Percentiles rank a stretch among this genome's conserved stretches.
Conservation (phyloP, 2,329 filamentous ascomycete genomes). For the Aquanectria penicillioides region DNA sequence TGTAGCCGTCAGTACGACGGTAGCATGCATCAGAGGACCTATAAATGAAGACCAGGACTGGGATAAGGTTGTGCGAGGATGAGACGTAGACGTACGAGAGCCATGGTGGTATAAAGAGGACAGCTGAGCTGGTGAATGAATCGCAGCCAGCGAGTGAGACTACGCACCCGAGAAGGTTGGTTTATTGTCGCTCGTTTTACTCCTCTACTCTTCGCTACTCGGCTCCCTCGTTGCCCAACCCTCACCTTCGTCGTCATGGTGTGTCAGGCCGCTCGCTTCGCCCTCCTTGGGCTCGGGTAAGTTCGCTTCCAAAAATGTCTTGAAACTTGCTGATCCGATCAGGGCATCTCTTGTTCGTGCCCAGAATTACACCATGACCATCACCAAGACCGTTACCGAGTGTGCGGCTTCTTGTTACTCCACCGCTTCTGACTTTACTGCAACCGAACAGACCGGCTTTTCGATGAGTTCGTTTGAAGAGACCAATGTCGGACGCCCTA, state of each 20-base stretch:
- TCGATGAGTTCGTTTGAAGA: not conserved
- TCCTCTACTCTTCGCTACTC: conserved; percentile 8
- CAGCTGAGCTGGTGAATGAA: conserved; percentile 4
- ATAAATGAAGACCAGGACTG: conserved; percentile 1
- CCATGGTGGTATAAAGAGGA: conserved; percentile 40
- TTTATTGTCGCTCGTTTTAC: conserved; percentile 39
- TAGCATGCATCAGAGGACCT: conserved; percentile 28
- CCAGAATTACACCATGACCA: conserved; percentile 42
- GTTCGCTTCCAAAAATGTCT: not conserved
- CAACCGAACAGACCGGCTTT: conserved; percentile 21
- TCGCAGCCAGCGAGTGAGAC: conserved; percentile 31
- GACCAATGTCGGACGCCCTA: not conserved
- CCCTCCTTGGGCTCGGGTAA: conserved; percentile 44
- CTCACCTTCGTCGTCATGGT: conserved; percentile 29
- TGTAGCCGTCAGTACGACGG: conserved; percentile 29
- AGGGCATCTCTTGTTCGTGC: conserved; percentile 41
- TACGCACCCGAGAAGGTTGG: conserved; percentile 23
- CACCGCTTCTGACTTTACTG: conserved; percentile 32
- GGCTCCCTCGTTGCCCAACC: conserved; percentile 12
- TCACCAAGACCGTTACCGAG: conserved; percentile 44
- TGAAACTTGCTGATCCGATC: conserved; percentile 12
- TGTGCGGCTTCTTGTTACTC: conserved; percentile 43
- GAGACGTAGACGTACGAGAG: not conserved
- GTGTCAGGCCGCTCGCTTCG: conserved; percentile 34
- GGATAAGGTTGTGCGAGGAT: conserved; percentile 27